Evolutionary conservation across 148 eudicot species (phyloP).

Genomic region (Talinum fruticosum): DNA sequence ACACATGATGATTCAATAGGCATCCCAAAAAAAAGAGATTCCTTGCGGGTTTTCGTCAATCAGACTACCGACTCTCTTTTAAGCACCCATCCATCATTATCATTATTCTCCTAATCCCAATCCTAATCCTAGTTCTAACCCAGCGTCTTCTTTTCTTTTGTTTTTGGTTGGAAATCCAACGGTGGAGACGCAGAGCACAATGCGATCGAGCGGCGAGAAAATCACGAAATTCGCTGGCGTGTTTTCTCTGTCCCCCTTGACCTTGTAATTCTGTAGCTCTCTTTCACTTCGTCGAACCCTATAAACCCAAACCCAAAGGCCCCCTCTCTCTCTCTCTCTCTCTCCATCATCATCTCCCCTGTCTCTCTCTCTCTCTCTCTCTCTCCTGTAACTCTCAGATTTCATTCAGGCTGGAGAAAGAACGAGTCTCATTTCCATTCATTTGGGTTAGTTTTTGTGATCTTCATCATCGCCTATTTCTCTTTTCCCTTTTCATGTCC

Average conservation of each 20-base stretch:
- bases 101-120: too few relatives aligned
- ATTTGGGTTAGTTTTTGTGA: constrained; percentile 3
- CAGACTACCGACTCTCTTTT: too few relatives aligned
- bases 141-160: too few relatives aligned
- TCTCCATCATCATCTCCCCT: neutral
- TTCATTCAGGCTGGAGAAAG: neutral
- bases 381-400: neutral
- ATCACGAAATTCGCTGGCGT: neutral
- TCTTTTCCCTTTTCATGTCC: neutral
- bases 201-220: neutral
- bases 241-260: neutral
- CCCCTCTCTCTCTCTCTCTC: neutral
- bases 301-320: constrained; percentile 5
- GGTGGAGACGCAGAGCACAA: neutral
- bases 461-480: neutral
- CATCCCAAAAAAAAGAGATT: too few relatives aligned
- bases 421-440: neutral
- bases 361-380: neutral
- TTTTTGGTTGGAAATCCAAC: constrained; percentile 6
- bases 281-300: neutral
- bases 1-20: too few relatives aligned
- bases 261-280: neutral
- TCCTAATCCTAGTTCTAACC: too few relatives aligned
- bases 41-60: too few relatives aligned
- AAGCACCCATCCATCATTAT: too few relatives aligned